Evolutionary conservation across 768 basidiomycete species (phyloP).

Genomic region (Fomitopsis pulvina): DNA sequence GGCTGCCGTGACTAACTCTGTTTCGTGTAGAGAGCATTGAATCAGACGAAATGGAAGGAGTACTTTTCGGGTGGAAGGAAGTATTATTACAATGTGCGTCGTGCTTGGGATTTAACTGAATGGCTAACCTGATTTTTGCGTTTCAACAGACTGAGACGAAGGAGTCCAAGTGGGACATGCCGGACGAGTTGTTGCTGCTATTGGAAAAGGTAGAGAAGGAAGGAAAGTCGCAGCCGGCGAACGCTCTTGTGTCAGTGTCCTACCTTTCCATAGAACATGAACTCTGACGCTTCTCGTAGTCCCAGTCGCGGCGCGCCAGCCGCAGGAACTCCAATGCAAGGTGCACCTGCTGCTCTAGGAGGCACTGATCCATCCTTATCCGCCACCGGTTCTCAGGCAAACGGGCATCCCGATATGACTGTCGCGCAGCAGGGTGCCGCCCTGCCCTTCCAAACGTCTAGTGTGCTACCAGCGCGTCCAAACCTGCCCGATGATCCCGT

Average conservation of each 20-base stretch:
- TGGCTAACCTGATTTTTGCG: background rate
- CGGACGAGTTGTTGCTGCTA: slow-evolving; percentile 81
- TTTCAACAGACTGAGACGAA: slow-evolving; percentile 66
- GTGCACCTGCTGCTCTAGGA: slow-evolving; percentile 47
- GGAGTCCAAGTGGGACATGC: slow-evolving; percentile 98
- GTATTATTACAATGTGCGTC: slow-evolving; percentile 80
- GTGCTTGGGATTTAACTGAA: background rate
- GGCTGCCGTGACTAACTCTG: background rate
- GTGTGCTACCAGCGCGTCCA: slow-evolving; percentile 64
- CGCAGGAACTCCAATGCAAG: slow-evolving; percentile 30
- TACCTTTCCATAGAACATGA: background rate
- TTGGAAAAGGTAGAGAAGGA: slow-evolving; percentile 85
- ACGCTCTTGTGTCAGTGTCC: slow-evolving; percentile 19
- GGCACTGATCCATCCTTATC: slow-evolving; percentile 46
- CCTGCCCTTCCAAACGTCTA: slow-evolving; percentile 54
- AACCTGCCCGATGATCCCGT: slow-evolving; percentile 82
- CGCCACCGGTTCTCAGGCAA: slow-evolving; percentile 32
- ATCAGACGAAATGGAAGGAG: slow-evolving; percentile 92
- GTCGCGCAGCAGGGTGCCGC: slow-evolving; percentile 46
- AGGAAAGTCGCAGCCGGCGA: slow-evolving; percentile 32
- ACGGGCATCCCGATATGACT: slow-evolving; percentile 32
- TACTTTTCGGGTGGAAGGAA: slow-evolving; percentile 90
- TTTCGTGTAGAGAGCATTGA: slow-evolving; percentile 65
- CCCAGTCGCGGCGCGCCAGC: slow-evolving; percentile 10
- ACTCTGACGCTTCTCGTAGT: slow-evolving; percentile 1